Evolutionary conservation across 1,139 yeast genomes (phyloP).

Genomic region (Kazachstania sp.): DNA sequence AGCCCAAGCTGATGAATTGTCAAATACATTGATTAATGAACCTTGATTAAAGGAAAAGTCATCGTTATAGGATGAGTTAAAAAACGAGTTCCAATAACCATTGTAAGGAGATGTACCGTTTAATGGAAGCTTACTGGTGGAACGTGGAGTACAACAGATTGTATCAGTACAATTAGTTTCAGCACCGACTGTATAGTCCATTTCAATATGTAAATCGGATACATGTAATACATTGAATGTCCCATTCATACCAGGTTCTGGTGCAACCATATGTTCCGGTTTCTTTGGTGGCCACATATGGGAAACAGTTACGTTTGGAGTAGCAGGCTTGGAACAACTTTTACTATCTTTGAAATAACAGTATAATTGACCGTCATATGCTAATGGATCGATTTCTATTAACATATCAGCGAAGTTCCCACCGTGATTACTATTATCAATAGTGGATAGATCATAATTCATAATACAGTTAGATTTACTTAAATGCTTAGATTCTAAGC

Average conservation of each 20-base stretch:
- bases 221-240: not conserved
- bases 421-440: not conserved
- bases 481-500: not conserved
- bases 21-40: not conserved
- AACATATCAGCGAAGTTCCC: not conserved
- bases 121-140: not conserved
- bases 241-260: conserved; percentile 1
- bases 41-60: not conserved
- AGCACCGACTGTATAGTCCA: not conserved
- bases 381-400: not conserved
- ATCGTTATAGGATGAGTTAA: not conserved
- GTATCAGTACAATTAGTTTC: not conserved
- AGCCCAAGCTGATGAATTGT: not conserved
- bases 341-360: not conserved
- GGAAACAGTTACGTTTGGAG: not conserved
- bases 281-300: conserved; percentile 1
- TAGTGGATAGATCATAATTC: not conserved
- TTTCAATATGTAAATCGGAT: not conserved
- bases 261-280: conserved; percentile 1
- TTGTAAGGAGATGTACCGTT: not conserved
- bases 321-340: conserved; percentile 1
- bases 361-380: not conserved
- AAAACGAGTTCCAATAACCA: not conserved
- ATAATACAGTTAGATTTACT: not conserved
- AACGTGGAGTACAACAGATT: not conserved